Percentiles rank a stretch among this genome's conserved stretches.
Conservation (phyloP, 768 basidiomycete species). For the Tubosaeta brunneosetosa region DNA sequence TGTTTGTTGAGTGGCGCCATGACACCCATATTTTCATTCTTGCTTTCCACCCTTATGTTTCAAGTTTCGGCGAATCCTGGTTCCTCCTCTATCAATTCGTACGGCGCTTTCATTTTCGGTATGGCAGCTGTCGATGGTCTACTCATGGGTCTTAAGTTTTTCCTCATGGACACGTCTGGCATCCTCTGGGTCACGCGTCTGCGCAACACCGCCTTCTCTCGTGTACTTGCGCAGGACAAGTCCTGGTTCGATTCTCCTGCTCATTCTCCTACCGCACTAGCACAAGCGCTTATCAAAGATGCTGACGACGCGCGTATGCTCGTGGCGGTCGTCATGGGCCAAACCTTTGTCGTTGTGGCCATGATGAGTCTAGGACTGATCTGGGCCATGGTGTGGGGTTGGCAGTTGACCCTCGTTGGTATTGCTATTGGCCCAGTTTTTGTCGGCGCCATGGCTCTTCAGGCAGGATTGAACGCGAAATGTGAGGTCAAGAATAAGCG, state of each 20-base stretch:
- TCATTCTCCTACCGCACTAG: constrained; percentile 56
- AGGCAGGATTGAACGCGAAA: constrained; percentile 64
- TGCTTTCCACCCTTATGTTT: constrained; percentile 77
- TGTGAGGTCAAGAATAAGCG: constrained; percentile 80
- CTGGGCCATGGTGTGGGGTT: constrained; percentile 86
- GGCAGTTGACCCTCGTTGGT: constrained; percentile 91
- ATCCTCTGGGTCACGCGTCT: constrained; percentile 71
- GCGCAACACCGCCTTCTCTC: constrained; percentile 50
- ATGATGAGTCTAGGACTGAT: constrained; percentile 83
- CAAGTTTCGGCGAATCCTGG: constrained; percentile 69
- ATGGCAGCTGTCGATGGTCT: constrained; percentile 75
- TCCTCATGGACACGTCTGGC: constrained; percentile 70
- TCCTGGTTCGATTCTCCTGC: constrained; percentile 74
- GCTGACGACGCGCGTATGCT: constrained; percentile 82
- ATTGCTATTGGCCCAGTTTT: constrained; percentile 86
- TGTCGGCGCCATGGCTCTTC: constrained; percentile 64
- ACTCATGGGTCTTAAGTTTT: constrained; percentile 70
- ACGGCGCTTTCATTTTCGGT: constrained; percentile 67
- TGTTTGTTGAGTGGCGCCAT: constrained; percentile 73
- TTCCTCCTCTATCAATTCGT: constrained; percentile 61
- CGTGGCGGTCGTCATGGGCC: constrained; percentile 66
- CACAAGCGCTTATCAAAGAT: constrained; percentile 81
- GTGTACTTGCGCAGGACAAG: constrained; percentile 76
- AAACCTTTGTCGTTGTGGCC: constrained; percentile 64
- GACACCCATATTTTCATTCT: constrained; percentile 89